Percentiles rank a stretch among this genome's conserved stretches.
phyloP scores from a whole-genome alignment of 2,329 filamentous ascomycete species.

The Sarocladium oryzae region DNA sequence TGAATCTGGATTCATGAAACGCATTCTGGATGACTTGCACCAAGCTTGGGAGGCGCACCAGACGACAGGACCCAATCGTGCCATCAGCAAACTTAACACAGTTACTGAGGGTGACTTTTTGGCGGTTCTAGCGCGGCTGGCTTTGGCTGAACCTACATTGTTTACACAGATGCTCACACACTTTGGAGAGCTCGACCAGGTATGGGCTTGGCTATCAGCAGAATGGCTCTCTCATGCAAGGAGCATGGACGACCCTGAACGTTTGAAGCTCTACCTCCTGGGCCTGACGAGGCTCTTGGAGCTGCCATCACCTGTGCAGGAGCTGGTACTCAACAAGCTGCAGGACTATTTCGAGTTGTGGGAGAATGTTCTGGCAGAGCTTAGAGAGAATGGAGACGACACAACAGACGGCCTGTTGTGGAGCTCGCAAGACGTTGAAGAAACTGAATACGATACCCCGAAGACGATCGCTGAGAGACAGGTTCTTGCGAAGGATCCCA shows the following conservation, averaged over 20 bases:
- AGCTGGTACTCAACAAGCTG: slow-evolving; percentile 52
- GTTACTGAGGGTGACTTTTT: slow-evolving; percentile 82
- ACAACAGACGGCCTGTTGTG: slow-evolving; percentile 47
- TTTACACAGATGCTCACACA: slow-evolving; percentile 54
- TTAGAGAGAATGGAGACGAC: slow-evolving; percentile 53
- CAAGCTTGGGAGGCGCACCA: slow-evolving; percentile 69
- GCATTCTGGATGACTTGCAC: slow-evolving; percentile 59
- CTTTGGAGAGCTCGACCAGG: slow-evolving; percentile 39
- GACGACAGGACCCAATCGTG: slow-evolving; percentile 73
- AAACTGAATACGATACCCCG: slow-evolving; percentile 49
- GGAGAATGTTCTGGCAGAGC: slow-evolving; percentile 61
- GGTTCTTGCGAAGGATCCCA: slow-evolving; percentile 53
- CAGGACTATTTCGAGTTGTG: slow-evolving; percentile 73
- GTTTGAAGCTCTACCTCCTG: slow-evolving; percentile 66
- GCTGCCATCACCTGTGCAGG: slow-evolving; percentile 49
- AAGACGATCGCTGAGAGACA: slow-evolving; percentile 47
- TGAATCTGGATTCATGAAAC: slow-evolving; percentile 54
- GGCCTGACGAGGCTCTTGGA: slow-evolving; percentile 67
- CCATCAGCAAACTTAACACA: slow-evolving; percentile 61
- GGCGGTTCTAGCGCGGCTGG: slow-evolving; percentile 71
- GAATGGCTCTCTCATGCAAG: slow-evolving; percentile 67
- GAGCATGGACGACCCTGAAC: slow-evolving; percentile 56
- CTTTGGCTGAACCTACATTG: slow-evolving; percentile 62
- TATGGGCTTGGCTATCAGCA: slow-evolving; percentile 52
- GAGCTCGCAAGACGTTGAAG: slow-evolving; percentile 25